Evolutionary conservation across 2,329 filamentous ascomycete species (phyloP).

Genomic region (Fusarium sp.): DNA sequence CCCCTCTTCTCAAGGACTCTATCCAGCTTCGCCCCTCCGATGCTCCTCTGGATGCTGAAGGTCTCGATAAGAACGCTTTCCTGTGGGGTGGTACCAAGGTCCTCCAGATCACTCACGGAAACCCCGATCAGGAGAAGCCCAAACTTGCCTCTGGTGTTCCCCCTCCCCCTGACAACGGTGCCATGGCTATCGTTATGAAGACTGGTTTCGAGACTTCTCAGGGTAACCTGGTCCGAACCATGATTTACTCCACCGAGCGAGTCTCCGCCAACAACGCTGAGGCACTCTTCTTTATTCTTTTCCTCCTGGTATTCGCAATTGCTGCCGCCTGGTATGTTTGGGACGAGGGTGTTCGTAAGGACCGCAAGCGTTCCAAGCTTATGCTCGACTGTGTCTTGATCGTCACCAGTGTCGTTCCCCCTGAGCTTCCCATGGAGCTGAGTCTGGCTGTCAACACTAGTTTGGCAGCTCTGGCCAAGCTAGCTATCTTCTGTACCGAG

Average conservation of each 20-base stretch:
- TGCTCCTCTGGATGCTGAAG: constrained; percentile 85
- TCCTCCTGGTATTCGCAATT: constrained; percentile 94
- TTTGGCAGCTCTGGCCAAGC: constrained; percentile 92
- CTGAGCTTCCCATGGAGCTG: constrained; percentile 97
- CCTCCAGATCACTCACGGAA: constrained; percentile 91
- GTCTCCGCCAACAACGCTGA: constrained; percentile 99
- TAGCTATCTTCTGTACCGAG: constrained; percentile 98
- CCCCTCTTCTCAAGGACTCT: constrained; percentile 95
- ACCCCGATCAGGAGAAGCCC: constrained; percentile 77
- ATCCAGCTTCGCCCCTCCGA: constrained; percentile 89
- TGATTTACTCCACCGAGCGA: constrained; percentile 99
- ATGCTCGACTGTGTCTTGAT: constrained; percentile 97
- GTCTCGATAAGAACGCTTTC: constrained; percentile 95
- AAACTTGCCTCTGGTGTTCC: constrained; percentile 82
- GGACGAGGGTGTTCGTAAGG: constrained; percentile 93
- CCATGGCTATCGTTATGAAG: constrained; percentile 93
- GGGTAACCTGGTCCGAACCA: constrained; percentile 95
- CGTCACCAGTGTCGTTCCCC: constrained; percentile 97
- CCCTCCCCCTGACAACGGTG: constrained; percentile 90
- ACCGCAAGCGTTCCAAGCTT: constrained; percentile 97
- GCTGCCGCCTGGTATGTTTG: constrained; percentile 99
- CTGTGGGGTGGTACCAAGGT: constrained; percentile 98
- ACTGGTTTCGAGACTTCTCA: constrained; percentile 99
- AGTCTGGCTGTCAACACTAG: constrained; percentile 98
- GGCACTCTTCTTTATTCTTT: constrained; percentile 96